phyloP scores from a whole-genome alignment of 2,329 filamentous ascomycete genomes.

The Allantophomopsis cytisporea region DNA sequence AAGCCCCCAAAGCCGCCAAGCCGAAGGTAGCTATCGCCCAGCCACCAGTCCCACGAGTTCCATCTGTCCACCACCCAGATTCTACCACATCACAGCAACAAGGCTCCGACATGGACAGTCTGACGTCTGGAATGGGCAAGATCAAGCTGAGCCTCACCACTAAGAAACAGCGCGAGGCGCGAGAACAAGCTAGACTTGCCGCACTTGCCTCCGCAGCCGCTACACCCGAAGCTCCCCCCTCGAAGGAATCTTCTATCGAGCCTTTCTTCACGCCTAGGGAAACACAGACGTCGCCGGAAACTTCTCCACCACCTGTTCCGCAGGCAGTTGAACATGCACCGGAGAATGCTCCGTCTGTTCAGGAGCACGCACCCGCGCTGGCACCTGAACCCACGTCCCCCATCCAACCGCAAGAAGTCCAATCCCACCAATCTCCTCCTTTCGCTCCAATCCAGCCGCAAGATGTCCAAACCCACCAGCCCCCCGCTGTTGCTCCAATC shows the following conservation, averaged over 20 bases:
- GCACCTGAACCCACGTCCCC: constrained; percentile 4
- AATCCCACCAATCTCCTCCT: constrained; percentile 9
- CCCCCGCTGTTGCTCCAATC: constrained; percentile 13
- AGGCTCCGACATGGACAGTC: constrained; percentile 32
- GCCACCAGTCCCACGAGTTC: neutral
- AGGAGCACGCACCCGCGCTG: constrained; percentile 2
- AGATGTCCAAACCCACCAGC: constrained; percentile 4
- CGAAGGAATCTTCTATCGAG: constrained; percentile 1
- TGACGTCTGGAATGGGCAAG: constrained; percentile 46
- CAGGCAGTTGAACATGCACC: neutral
- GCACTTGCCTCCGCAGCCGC: constrained; percentile 4
- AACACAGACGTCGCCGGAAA: neutral
- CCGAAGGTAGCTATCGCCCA: constrained; percentile 12
- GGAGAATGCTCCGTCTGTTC: neutral
- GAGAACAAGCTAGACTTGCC: constrained; percentile 18
- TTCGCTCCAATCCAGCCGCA: constrained; percentile 2
- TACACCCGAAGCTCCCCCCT: constrained; percentile 1
- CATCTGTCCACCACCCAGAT: constrained; percentile 2
- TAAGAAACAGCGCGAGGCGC: constrained; percentile 41
- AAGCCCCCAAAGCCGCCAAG: constrained; percentile 18
- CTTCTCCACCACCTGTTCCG: neutral
- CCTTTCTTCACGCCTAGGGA: neutral
- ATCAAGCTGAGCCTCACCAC: constrained; percentile 47
- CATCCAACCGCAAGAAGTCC: too few species aligned
- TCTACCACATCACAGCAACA: neutral